Base-by-base conservation (phyloP, 805 yeast species). In the Candida stauntonica region DNA sequence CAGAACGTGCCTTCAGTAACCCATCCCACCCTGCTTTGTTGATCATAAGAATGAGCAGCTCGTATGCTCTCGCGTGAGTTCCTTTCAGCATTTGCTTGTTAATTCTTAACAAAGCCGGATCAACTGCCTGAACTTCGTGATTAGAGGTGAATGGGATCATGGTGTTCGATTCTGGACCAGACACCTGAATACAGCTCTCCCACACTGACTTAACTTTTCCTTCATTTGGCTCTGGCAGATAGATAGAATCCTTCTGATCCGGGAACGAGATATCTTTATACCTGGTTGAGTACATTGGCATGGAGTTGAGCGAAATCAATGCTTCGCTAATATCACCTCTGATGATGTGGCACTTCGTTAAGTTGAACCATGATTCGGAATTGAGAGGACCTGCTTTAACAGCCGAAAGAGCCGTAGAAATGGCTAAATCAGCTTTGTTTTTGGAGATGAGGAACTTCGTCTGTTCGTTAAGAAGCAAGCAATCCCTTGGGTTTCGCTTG, bases 11-110 rank as follows among this genome's bases (percentile, higher is more conserved):
- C 40, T 68, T 66, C 47, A 89, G 68, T 26, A 87, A 60, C 26
- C 72, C 75, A 49, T 86, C 86, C 99, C 99, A 91, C 4, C 96
- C 96, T 29, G 80, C 66, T 17, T 70, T 62, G 15, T 80, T 72
- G 3, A 80, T 77, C 47, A 93, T 72, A 7, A 77, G 67, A 5
- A 94, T 78, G 40, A 91, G 61, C 39, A 88, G 61, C 30, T 79
- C 81, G 57, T 86, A 91, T 1, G 85, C 86, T 37, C 62, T 63
- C 21, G 64, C 61, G 44, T 76, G 75, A 1, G 85, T 75, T 5
- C 79, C 74, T 31, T 71, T 67, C 19, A 79, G 57, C 15, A 61
- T 55, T 0, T 76, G 67, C 9, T 74, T 77, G 13, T 78, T 77
- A 36, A 79, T 66, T 33, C 72, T 62, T 13, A 73, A 45, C 39